Base-by-base conservation (phyloP, 1,284 basidiomycete species). In the Jaminaea rosea region DNA sequence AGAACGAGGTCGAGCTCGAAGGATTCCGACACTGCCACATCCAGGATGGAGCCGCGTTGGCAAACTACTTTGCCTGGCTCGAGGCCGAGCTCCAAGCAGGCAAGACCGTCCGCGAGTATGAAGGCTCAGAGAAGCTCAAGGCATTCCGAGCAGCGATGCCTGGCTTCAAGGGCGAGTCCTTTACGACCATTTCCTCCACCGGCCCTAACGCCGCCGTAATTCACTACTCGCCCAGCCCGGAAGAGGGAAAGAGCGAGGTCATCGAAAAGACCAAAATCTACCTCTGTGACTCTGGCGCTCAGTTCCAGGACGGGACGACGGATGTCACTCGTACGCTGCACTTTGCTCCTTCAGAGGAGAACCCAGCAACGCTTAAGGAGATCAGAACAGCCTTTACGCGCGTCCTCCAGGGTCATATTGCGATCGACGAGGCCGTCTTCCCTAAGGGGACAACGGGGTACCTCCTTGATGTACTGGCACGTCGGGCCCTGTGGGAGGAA, bases 151-250 rank as follows among this genome's bases (percentile, higher is more conserved):
- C 82, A 87, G 85, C 66, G 67, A 85, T 81, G 37, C 81, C 83
- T 24, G 72, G 83, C 41, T 98, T 90, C 80, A 82, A 82, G 62
- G 93, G 93, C 2, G 78, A 92, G 21, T 92, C 88, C 3, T 98
- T 98, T 75, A 78, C 82, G 1, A 96, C 93, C 0, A 97, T 98
- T 52, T 96, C 91, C 1, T 86, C 88, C 0, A 70, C 71, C 10
- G 93, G 92, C 0, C 80, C 87, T 1, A 94, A 98, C 71, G 90
- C 62, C 83, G 90, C 91, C 13, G 86, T 98, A 65, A 96, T 98
- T 53, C 93, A 98, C 73, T 98, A 98, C 74, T 78, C 80, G 1
- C 90, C 93, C 2, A 82, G 86, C 47, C 81, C 83, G n/a, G 75
- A 79, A 4, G 19, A n/a, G 19, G 39, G 23, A 3, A 81, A 83